These are phyloP conservation scores for Furculomyces boomerangus DNA, from an alignment of 371 early-diverging fungal species.

Conservation along the genomic window DNA sequence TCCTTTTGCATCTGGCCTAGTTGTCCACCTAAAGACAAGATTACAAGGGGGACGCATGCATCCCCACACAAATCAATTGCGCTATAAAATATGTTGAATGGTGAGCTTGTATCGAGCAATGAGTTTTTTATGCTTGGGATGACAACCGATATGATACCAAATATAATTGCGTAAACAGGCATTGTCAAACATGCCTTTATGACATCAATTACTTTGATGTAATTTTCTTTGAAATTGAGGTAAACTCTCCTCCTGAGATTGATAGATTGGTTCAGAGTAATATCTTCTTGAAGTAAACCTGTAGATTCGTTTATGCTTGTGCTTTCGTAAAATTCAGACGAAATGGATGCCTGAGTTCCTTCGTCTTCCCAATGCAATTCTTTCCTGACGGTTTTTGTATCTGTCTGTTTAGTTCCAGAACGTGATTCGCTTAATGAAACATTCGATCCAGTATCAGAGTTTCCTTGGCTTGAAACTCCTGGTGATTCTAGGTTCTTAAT, in stretches of 20 bases:
- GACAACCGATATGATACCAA: constrained; percentile 36
- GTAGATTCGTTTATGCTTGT: not conserved
- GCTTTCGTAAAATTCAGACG: not conserved
- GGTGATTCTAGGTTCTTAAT: too few relatives aligned
- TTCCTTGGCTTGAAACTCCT: too few relatives aligned
- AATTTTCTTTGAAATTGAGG: not conserved
- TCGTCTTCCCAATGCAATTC: too few relatives aligned
- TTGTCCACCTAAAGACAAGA: constrained; percentile 48
- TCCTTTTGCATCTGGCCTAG: constrained; percentile 10
- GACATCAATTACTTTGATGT: not conserved
- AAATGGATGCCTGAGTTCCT: not conserved
- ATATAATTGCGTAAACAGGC: constrained; percentile 38
- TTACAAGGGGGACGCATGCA: constrained; percentile 47
- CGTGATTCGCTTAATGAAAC: too few relatives aligned
- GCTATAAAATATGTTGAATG: constrained; percentile 31
- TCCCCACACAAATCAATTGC: constrained; percentile 42
- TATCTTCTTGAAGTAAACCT: not conserved
- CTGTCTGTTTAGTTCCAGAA: too few relatives aligned
- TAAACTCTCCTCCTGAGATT: not conserved
- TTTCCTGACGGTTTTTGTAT: too few relatives aligned
- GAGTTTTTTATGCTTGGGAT: constrained; percentile 28
- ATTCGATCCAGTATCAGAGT: too few relatives aligned
- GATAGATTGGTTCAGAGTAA: not conserved
- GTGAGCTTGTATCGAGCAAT: constrained; percentile 28
- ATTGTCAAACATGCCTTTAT: constrained; percentile 29